Percentiles rank a stretch among this genome's conserved stretches.
These are phyloP conservation scores for Zizania latifolia DNA, from an alignment of 176 grass and related monocot genomes.

Conservation along the genomic window DNA sequence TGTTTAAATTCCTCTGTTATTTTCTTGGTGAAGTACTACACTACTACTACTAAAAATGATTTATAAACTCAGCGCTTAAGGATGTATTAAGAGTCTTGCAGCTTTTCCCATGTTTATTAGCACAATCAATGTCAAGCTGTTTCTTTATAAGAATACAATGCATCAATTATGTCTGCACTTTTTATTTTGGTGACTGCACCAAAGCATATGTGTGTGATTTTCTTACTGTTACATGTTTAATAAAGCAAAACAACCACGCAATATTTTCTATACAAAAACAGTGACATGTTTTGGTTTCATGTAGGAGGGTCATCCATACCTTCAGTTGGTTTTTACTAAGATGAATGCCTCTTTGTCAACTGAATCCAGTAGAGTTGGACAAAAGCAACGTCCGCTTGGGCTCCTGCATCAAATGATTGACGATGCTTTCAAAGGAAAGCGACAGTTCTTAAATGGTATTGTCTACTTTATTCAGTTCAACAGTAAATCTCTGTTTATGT, in stretches of 20 bases:
- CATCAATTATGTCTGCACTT: not conserved
- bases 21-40: not conserved
- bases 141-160: conserved; percentile 12
- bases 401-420: conserved; percentile 96
- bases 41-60: not conserved
- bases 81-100: not conserved
- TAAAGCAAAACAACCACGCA: conserved; percentile 2
- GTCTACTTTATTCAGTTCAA: conserved; percentile 24
- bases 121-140: conserved; percentile 1
- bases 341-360: conserved; percentile 48
- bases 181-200: not conserved
- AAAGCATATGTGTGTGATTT: conserved; percentile 21
- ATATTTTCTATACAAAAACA: conserved; percentile 8
- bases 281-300: conserved; percentile 25
- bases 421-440: conserved; percentile 93
- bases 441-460: conserved; percentile 90
- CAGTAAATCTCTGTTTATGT: conserved; percentile 26
- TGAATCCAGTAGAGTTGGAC: conserved; percentile 74
- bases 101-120: conserved; percentile 24
- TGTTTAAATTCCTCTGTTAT: conserved; percentile 29
- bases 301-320: conserved; percentile 63
- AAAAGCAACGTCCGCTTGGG: conserved; percentile 91
- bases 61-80: not conserved
- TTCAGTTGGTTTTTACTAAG: conserved; percentile 62
- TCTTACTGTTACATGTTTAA: not conserved